Base-by-base conservation (phyloP, 257 asterid genomes). In the Linaria vulgaris region DNA sequence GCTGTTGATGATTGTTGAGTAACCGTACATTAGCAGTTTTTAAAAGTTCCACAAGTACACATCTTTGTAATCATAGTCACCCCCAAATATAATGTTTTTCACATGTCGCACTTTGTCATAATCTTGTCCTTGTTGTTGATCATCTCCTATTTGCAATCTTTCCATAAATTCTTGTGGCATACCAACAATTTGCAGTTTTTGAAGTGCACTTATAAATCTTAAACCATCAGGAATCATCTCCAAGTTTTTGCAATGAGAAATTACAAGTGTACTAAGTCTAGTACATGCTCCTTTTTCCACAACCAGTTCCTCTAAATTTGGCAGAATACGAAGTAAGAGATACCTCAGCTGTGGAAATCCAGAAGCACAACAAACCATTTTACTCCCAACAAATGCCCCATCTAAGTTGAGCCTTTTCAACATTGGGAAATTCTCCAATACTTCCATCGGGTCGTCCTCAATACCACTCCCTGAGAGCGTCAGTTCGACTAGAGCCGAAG, bases 251-350 rank as follows among this genome's bases (percentile, higher is more conserved):
- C 76, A 70, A 8, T 0, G 0, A 3, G 1, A 0, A 37, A 75
- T 41, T 3, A 3, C 14, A 8, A 70, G 23, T 34, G 1, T 12
- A 0, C 60, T 48, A 66, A 75, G 76, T 10, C 43, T 61, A 0
- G 67, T 46, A 71, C 66, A 61, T 48, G 74, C 70, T 47, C 63
- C 63, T 13, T 61, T 5, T 2, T 30, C 71, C 24, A 61, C 38
- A 4, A 5, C 23, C 76, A 46, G 66, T 5, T 27, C 20, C 59
- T 60, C 31, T 13, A 70, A 48, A 24, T 1, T 3, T 0, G 0
- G 25, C 55, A 47, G 5, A 34, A 0, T 0, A 0, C 0, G 0
- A 12, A 66, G 37, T 0, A 0, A 0, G 38, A 75, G 68, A 5
- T 0, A 0, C 23, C 4, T 51, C 7, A 76, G 72, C 34, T 62